phyloP scores from a whole-genome alignment of 306 rosid species.

The Vigna hirtella region DNA sequence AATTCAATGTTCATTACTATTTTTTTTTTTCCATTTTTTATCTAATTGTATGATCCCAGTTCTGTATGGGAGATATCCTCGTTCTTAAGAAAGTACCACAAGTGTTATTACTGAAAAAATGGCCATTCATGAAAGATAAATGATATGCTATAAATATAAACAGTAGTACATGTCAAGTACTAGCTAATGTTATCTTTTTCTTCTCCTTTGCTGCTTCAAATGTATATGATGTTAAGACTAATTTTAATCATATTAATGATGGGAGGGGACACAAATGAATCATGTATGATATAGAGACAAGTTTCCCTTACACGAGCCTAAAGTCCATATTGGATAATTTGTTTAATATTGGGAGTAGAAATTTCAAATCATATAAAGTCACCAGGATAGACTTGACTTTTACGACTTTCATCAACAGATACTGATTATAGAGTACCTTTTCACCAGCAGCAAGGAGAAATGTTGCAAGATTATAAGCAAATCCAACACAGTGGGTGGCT shows the following conservation, averaged over 20 bases:
- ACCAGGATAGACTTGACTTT: not conserved
- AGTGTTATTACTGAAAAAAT: slow-evolving; percentile 9
- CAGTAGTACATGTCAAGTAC: not conserved
- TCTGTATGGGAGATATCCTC: not conserved
- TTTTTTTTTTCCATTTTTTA: not conserved
- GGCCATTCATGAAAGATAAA: slow-evolving; percentile 22
- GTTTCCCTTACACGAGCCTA: slow-evolving; percentile 8
- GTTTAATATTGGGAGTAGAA: slow-evolving; percentile 26
- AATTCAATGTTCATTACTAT: not conserved
- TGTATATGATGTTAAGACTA: slow-evolving; percentile 19
- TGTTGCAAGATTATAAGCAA: slow-evolving; percentile 78
- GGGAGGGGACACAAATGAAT: slow-evolving; percentile 1
- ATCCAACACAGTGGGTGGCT: slow-evolving; percentile 86
- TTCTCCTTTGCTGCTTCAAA: not conserved
- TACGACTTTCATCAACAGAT: slow-evolving; percentile 30
- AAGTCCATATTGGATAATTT: slow-evolving; percentile 17
- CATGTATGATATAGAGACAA: not conserved
- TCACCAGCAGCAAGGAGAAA: slow-evolving; percentile 94
- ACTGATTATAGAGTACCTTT: slow-evolving; percentile 61
- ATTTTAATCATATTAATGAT: slow-evolving; percentile 30
- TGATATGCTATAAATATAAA: slow-evolving; percentile 11
- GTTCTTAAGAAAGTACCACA: not conserved
- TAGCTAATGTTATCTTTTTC: slow-evolving; percentile 4
- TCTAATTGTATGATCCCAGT: not conserved
- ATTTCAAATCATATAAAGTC: slow-evolving; percentile 13